Evolutionary conservation across 2,329 filamentous ascomycete species (phyloP).

Genomic region (Aspergillus ibericus): DNA sequence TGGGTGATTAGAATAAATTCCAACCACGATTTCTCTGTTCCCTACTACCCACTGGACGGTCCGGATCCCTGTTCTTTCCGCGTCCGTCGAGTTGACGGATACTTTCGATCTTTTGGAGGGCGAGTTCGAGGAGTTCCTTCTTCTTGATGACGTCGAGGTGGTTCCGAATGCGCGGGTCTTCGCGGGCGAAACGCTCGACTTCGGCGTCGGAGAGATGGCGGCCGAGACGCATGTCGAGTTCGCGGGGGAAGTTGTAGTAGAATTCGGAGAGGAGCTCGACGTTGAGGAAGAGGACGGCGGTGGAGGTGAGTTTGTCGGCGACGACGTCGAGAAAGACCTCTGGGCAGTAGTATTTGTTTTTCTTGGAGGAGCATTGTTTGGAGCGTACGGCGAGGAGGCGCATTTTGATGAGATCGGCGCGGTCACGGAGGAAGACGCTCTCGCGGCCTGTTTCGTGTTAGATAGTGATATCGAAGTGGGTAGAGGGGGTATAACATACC

Average conservation of each 20-base stretch:
- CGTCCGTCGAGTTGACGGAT: slow-evolving; percentile 78
- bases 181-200: slow-evolving; percentile 85
- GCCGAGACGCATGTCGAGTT: slow-evolving; percentile 83
- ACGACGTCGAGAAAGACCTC: slow-evolving; percentile 98
- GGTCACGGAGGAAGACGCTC: slow-evolving; percentile 89
- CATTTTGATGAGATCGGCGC: slow-evolving; percentile 86
- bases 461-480: not conserved
- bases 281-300: slow-evolving; percentile 94
- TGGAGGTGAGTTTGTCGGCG: slow-evolving; percentile 89
- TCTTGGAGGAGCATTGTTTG: slow-evolving; percentile 77
- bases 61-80: slow-evolving; percentile 56
- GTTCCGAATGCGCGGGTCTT: slow-evolving; percentile 84
- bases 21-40: slow-evolving; percentile 43
- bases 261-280: slow-evolving; percentile 96
- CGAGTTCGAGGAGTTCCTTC: slow-evolving; percentile 90
- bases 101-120: slow-evolving; percentile 93
- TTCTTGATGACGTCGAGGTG: slow-evolving; percentile 90
- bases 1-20: slow-evolving; percentile 43
- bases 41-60: slow-evolving; percentile 36
- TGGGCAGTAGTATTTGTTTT: slow-evolving; percentile 95
- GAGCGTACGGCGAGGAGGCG: slow-evolving; percentile 84
- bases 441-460: slow-evolving; percentile 66
- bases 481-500: slow-evolving; percentile 55
- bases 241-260: slow-evolving; percentile 94
- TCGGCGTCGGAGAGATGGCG: slow-evolving; percentile 75